phyloP scores from a whole-genome alignment of 441 rosid genomes.

The Syzygium malaccense region DNA sequence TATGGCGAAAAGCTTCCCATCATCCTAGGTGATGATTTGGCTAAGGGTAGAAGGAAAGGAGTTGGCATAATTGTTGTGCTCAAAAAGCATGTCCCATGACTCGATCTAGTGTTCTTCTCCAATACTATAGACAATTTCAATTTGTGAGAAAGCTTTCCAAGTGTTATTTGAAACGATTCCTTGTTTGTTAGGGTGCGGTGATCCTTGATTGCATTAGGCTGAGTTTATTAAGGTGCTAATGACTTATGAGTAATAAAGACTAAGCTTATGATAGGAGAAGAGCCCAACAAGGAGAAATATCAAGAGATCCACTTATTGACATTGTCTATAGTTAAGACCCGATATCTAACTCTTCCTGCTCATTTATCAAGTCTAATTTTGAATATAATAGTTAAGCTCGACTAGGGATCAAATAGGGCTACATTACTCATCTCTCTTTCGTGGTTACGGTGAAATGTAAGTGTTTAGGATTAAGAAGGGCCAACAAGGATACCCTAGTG shows the following conservation, averaged over 20 bases:
- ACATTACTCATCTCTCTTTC: background rate
- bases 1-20: conserved; percentile 1
- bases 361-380: background rate
- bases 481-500: background rate
- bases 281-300: too few relatives aligned
- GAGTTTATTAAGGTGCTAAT: background rate
- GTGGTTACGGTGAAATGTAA: background rate
- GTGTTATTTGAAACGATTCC: background rate
- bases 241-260: too few relatives aligned
- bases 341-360: background rate
- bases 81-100: background rate
- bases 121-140: background rate
- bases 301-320: background rate
- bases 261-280: too few relatives aligned
- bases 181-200: background rate
- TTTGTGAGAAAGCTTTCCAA: background rate
- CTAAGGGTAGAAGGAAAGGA: background rate
- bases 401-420: background rate
- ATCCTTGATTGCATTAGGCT: background rate
- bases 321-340: too few relatives aligned
- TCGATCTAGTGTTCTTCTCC: background rate
- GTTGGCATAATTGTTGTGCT: background rate
- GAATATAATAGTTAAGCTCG: background rate
- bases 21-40: background rate
- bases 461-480: background rate